Evolutionary conservation across 2,329 filamentous ascomycete species (phyloP), one percentile per base, ranked within the genome.

Genomic region (Botryotinia globosa): DNA sequence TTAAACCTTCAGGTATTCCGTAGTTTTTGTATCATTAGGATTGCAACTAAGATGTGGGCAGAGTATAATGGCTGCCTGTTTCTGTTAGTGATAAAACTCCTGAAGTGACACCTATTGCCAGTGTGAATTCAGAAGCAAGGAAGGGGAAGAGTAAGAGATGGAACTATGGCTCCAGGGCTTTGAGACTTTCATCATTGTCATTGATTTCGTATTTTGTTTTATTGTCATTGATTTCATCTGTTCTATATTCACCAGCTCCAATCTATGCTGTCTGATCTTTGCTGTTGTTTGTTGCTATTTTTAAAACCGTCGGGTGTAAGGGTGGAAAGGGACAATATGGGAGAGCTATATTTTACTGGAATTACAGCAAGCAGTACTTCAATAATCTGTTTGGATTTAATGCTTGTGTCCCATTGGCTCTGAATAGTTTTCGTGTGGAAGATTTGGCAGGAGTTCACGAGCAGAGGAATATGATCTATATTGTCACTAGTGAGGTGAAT

Each of bases 361-460:
- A 14, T n/a, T n/a, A n/a, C 25, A 42, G 2, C 25, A 4, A 29
- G 4, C 8, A 29, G 4, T 4, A 18, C 14, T 18, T 9, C 6
- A 32, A 18, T 18, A 4, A 6, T 56, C 18, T 0, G 7, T 9
- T 32, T 32, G 2, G 6, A 32, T 56, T 18, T 1, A 12, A 14
- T n/a, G 5, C 6, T 4, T n/a, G 12, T n/a, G 12, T 16, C 9
- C n/a, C 10, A 12, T n/a, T 5, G 2, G 6, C 25, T n/a, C 12
- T 14, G 12, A 7, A 7, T 2, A 29, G 14, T 18, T 54, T 25
- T 54, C 25, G 3, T 8, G 10, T 16, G n/a, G 0, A 0, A 29
- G 3, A 8, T 54, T 29, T 25, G 12, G 1, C 14, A 7, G 6
- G 51, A 29, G 3, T 7, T 29, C 22, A 51, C 14, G 2, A 6